Conservation (phyloP, 2,329 filamentous ascomycete species). For the Ceratocystiopsis sp. region DNA sequence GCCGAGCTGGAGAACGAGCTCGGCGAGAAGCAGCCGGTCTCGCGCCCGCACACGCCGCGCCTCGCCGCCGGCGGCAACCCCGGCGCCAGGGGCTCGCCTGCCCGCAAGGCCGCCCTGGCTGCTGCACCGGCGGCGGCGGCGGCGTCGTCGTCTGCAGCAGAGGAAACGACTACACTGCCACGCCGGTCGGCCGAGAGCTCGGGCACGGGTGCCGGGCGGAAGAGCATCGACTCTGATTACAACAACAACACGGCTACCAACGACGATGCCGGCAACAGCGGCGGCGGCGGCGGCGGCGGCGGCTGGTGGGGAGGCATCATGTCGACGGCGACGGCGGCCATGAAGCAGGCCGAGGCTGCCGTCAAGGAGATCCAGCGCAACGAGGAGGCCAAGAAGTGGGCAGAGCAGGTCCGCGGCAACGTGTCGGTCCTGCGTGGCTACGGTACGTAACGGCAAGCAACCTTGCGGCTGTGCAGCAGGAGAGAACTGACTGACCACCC, state of each 20-base stretch:
- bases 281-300: constrained; percentile 45
- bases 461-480: no score
- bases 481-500: no score
- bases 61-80: constrained; percentile 28
- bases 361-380: constrained; percentile 94
- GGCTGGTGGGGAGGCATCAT: constrained; percentile 83
- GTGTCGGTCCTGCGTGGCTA: constrained; percentile 61
- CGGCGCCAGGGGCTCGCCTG: constrained; percentile 24
- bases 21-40: constrained; percentile 48
- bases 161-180: constrained; percentile 41
- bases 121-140: constrained; percentile 25
- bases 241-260: constrained; percentile 7
- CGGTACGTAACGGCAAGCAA: constrained; percentile 32
- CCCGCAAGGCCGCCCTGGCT: constrained; percentile 32
- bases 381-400: constrained; percentile 92
- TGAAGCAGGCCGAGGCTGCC: constrained; percentile 83
- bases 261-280: constrained; percentile 18
- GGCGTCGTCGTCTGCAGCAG: not conserved
- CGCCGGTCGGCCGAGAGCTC: constrained; percentile 10
- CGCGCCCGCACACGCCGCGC: constrained; percentile 71
- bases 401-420: constrained; percentile 82
- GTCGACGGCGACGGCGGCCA: constrained; percentile 65
- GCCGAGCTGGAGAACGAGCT: constrained; percentile 72
- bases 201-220: constrained; percentile 30
- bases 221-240: constrained; percentile 32